Evolutionary conservation across 2,329 filamentous ascomycete species (phyloP), one percentile per base, ranked within the genome.

Genomic region (Venturia carpophila): DNA sequence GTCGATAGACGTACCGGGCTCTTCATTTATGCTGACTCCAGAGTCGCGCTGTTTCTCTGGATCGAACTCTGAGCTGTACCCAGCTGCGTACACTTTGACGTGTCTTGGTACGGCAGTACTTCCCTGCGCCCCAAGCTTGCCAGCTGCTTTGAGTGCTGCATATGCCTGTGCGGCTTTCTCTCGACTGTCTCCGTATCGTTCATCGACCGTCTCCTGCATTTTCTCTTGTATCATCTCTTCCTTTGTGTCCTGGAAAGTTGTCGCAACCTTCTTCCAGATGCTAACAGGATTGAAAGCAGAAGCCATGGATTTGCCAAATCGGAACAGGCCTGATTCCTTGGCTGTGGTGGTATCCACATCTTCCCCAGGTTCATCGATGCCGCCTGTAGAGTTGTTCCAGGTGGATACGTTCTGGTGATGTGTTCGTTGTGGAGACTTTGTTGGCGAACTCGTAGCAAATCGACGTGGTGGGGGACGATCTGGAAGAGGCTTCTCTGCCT

Each of bases 251-350:
- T 78, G 80, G 79, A 79, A 82, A 41, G 76, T 72, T 49, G 73
- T 74, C 30, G 73, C 71, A 34, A 75, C 69, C 49, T 72, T 77
- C 7, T 76, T 74, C 78, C 79, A 81, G 15, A 79, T 72, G 15
- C 79, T 79, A 62, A 80, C 76, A 3, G 83, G 81, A 67, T 83
- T 83, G 71, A 85, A 83, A 24, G 78, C 79, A 15, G 79, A 77
- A 7, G 80, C 80, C 65, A 84, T 75, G 2, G 78, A 79, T 69
- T 80, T 83, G 43, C 83, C 82, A 68, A 85, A 84, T 6, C 79
- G 77, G 68, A 83, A 83, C 42, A 85, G 78, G 13, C 80, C 78
- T 3, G 47, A 76, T 24, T 11, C 39, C 30, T 65, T 65, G n/a
- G 47, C 21, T 2, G 47, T 52, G 4, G 52, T 30, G 5, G 52